Percentiles rank a stretch among this genome's conserved stretches.
Conservation (phyloP, 2,329 filamentous ascomycete species). For the Huntiella abstrusa region DNA sequence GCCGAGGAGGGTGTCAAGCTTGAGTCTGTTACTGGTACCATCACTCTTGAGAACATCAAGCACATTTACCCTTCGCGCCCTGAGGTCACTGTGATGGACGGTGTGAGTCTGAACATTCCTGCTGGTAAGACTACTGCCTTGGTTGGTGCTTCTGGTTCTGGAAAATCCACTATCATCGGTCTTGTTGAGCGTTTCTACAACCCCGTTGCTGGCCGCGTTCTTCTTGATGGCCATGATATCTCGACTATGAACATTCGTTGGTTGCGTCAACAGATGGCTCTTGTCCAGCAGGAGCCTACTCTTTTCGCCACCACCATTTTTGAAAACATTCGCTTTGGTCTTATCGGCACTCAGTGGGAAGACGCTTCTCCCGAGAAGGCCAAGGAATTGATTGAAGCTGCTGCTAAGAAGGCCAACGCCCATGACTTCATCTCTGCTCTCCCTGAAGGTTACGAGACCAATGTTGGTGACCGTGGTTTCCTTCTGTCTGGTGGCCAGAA, state of each 20-base stretch:
- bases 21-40: slow-evolving; percentile 52
- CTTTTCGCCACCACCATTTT: slow-evolving; percentile 81
- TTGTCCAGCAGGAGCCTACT: slow-evolving; percentile 85
- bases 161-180: slow-evolving; percentile 87
- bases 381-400: slow-evolving; percentile 52
- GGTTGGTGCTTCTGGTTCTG: slow-evolving; percentile 83
- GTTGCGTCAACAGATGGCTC: slow-evolving; percentile 77
- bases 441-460: slow-evolving; percentile 78
- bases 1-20: slow-evolving; percentile 52
- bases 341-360: slow-evolving; percentile 70
- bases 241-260: slow-evolving; percentile 68
- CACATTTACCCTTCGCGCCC: slow-evolving; percentile 90
- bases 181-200: slow-evolving; percentile 89
- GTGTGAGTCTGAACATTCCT: slow-evolving; percentile 60
- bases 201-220: slow-evolving; percentile 60
- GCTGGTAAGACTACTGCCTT: slow-evolving; percentile 85
- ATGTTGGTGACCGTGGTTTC: slow-evolving; percentile 90
- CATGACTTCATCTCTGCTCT: slow-evolving; percentile 74
- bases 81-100: slow-evolving; percentile 74
- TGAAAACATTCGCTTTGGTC: slow-evolving; percentile 74
- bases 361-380: slow-evolving; percentile 47
- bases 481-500: slow-evolving; percentile 88
- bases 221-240: slow-evolving; percentile 69
- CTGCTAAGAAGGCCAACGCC: slow-evolving; percentile 79
- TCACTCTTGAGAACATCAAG: slow-evolving; percentile 66